phyloP scores from a whole-genome alignment of 441 rosid genomes.

The Pelargonium myrrhifolium region DNA sequence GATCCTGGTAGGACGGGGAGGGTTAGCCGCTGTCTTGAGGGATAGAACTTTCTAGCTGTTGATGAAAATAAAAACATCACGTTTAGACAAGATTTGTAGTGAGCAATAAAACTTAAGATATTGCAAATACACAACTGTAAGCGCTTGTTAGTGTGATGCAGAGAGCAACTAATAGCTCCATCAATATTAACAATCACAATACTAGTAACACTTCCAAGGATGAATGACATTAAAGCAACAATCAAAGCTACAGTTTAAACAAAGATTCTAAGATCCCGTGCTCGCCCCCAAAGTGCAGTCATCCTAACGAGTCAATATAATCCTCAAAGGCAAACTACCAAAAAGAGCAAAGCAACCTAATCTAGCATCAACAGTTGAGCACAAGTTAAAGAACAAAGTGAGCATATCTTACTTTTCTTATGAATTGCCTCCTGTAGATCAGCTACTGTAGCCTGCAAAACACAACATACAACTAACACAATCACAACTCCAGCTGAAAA shows the following conservation, averaged over 20 bases:
- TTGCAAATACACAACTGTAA: neutral
- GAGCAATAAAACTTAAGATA: neutral
- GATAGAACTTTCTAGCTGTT: slow-evolving; percentile 78
- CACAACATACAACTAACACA: slow-evolving; percentile 5
- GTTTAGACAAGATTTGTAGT: neutral
- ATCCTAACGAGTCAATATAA: neutral
- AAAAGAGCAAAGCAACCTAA: neutral
- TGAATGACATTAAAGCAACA: too few relatives aligned
- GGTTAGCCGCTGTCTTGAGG: slow-evolving; percentile 94
- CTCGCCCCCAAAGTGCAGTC: neutral
- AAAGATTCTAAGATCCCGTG: too few relatives aligned
- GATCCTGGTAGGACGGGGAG: slow-evolving; percentile 75
- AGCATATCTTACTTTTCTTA: slow-evolving; percentile 41
- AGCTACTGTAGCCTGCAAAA: slow-evolving; percentile 68
- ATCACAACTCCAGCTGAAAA: neutral
- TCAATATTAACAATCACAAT: neutral
- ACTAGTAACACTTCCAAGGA: neutral
- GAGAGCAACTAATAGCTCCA: neutral
- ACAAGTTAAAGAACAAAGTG: neutral
- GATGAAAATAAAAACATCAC: neutral
- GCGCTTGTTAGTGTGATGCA: neutral
- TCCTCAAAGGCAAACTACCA: neutral
- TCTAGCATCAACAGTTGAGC: neutral
- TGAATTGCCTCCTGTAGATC: slow-evolving; percentile 84
- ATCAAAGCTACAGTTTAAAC: too few relatives aligned